These are phyloP conservation scores for Agrostemma githago DNA, from an alignment of 148 eudicot species.

Conservation along the genomic window DNA sequence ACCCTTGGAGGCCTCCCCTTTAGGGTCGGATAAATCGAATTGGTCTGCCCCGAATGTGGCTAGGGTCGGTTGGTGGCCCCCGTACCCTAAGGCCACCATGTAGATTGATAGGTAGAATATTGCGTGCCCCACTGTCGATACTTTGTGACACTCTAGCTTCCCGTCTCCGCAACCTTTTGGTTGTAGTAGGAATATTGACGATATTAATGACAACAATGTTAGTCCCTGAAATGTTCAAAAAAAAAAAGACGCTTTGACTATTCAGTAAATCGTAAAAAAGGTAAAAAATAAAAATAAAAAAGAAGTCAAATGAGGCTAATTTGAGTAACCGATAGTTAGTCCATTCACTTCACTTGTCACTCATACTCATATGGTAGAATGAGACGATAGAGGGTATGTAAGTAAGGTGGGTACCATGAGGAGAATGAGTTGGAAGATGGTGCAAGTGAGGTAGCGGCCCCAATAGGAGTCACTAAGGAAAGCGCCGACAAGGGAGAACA, in stretches of 20 bases:
- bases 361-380: too few species aligned
- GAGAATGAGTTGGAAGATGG: constrained; percentile 63
- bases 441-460: constrained; percentile 88
- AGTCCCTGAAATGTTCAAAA: constrained; percentile 48
- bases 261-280: too few species aligned
- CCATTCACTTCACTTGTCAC: too few species aligned
- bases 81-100: constrained; percentile 87
- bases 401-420: constrained; percentile 46
- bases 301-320: too few species aligned
- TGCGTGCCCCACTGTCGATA: constrained; percentile 28
- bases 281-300: too few species aligned
- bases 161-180: constrained; percentile 78
- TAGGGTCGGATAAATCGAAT: constrained; percentile 46
- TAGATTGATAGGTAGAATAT: constrained; percentile 71
- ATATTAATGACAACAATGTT: constrained; percentile 51
- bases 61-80: constrained; percentile 88
- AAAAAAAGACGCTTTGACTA: too few species aligned
- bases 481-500: constrained; percentile 82
- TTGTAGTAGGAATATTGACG: constrained; percentile 57
- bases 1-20: constrained; percentile 33
- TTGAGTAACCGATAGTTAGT: too few species aligned
- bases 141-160: constrained; percentile 35
- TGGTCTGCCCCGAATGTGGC: constrained; percentile 97
- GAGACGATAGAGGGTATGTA: too few species aligned
- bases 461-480: constrained; percentile 95